Base-by-base conservation (phyloP, 2,329 filamentous ascomycete species). In the Parastagonospora avenae region DNA sequence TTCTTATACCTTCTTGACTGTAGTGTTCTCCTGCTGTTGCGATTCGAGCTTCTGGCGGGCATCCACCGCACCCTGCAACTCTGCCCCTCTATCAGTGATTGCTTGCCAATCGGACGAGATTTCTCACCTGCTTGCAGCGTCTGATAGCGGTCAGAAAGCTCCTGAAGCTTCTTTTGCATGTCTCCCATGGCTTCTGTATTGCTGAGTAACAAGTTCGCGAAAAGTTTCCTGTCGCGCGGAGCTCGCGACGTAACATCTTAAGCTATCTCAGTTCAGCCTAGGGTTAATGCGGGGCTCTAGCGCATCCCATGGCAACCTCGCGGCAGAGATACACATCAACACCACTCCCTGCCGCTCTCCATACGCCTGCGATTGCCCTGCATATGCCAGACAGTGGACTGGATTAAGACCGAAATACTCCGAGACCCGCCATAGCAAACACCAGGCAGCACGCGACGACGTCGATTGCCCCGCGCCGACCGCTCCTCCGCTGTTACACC, bases 1-100 rank as follows among this genome's bases (percentile, higher is more conserved):
- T 15, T 9, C 2, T 8, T 74, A 38, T 62, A 91, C 90, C 77
- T 90, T 89, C 73, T 95, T 86, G 8, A 99, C 94, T 12, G 89
- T 87, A 42, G 87, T 78, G 71, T 97, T 99, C 74, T 99, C 94
- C 70, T 96, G 91, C 73, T 90, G 90, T 75, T 99, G 94, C 6
- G 92, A 90, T 73, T 97, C 92, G 6, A 99, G 85, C 76, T 90
- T 95, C 77, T 99, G 92, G 57, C 92, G 85, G 8, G 91, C 89
- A 38, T 86, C 82, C 24, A 97, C 85, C 14, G 85, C 79, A 37
- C 80, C 83, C 73, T 92, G 89, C 48, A 97, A 83, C 63, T 97
- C 94, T 96, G 49, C 44, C 42, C 56, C 36, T 36, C 45, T 15
- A 49, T 70, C 54, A 67, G 61, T 51, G 15, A 12, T 44, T 32